Percentiles rank a stretch among this genome's conserved stretches.
Evolutionary conservation across 2,329 filamentous ascomycete species (phyloP).

Genomic region (Botrytis aclada): DNA sequence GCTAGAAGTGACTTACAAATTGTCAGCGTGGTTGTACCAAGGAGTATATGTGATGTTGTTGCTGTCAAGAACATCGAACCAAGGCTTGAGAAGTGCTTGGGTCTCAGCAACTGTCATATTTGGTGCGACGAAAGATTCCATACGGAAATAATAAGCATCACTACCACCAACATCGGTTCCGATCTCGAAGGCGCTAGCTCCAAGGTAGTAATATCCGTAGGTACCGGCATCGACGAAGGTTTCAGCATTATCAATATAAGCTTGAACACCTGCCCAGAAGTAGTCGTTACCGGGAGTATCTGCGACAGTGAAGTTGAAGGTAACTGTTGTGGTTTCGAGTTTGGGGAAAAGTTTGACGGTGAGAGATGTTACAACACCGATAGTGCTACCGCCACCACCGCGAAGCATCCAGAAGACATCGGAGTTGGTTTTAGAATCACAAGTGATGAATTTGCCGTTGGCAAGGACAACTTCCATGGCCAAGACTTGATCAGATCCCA

Average conservation of each 20-base stretch:
- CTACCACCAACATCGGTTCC: constrained; percentile 36
- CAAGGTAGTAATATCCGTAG: constrained; percentile 37
- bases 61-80: constrained; percentile 40
- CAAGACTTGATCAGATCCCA: constrained; percentile 55
- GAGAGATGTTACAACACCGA: constrained; percentile 58
- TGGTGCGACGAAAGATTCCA: constrained; percentile 34
- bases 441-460: constrained; percentile 28
- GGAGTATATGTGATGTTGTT: constrained; percentile 27
- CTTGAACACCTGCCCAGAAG: constrained; percentile 51
- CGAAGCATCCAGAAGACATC: constrained; percentile 33
- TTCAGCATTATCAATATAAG: constrained; percentile 46
- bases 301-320: constrained; percentile 48
- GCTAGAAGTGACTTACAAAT: constrained; percentile 16
- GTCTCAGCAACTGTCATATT: constrained; percentile 35
- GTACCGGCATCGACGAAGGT: constrained; percentile 41
- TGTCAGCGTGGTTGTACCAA: constrained; percentile 34
- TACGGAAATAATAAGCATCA: constrained; percentile 10
- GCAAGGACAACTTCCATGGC: constrained; percentile 30
- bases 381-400: constrained; percentile 43
- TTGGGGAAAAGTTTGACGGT: constrained; percentile 51
- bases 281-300: constrained; percentile 46
- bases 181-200: constrained; percentile 34
- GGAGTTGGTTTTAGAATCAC: constrained; percentile 24
- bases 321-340: constrained; percentile 38
- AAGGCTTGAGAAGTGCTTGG: constrained; percentile 37